Conservation (phyloP, 805 yeast genomes). For the Starmerella tilneyi region DNA sequence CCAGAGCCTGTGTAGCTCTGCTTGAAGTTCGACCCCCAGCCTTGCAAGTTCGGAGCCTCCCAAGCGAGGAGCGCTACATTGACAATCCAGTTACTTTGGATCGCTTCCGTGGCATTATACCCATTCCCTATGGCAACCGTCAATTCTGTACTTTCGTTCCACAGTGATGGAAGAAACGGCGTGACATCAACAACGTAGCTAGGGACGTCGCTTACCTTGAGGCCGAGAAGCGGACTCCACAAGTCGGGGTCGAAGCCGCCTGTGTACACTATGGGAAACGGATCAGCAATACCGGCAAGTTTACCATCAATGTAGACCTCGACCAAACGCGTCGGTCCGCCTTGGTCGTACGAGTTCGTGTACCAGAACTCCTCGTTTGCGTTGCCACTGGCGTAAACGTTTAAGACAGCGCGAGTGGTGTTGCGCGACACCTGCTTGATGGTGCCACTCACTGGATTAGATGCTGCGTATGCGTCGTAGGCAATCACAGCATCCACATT, state of each 20-base stretch:
- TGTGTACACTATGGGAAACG: conserved; percentile 64
- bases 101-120: conserved; percentile 11
- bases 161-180: conserved; percentile 53
- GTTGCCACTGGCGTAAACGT: conserved; percentile 60
- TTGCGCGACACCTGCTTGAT: conserved; percentile 38
- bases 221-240: conserved; percentile 75
- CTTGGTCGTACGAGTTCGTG: conserved; percentile 8
- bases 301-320: conserved; percentile 50
- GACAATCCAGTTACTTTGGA: conserved; percentile 27
- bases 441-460: conserved; percentile 3
- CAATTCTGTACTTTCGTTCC: conserved; percentile 41
- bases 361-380: conserved; percentile 80
- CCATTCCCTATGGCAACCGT: conserved; percentile 41
- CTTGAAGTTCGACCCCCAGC: conserved; percentile 15
- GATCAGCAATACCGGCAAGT: conserved; percentile 50
- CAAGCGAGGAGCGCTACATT: conserved; percentile 27
- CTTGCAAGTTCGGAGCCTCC: conserved; percentile 24
- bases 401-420: conserved; percentile 47
- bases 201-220: conserved; percentile 62
- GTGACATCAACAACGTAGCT: conserved; percentile 59
- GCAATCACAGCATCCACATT: conserved; percentile 6
- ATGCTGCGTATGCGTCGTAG: not conserved
- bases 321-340: conserved; percentile 40
- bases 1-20: not conserved
- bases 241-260: conserved; percentile 73